Conservation (phyloP, 2,329 filamentous ascomycete genomes). For the Eutypella sp. region DNA sequence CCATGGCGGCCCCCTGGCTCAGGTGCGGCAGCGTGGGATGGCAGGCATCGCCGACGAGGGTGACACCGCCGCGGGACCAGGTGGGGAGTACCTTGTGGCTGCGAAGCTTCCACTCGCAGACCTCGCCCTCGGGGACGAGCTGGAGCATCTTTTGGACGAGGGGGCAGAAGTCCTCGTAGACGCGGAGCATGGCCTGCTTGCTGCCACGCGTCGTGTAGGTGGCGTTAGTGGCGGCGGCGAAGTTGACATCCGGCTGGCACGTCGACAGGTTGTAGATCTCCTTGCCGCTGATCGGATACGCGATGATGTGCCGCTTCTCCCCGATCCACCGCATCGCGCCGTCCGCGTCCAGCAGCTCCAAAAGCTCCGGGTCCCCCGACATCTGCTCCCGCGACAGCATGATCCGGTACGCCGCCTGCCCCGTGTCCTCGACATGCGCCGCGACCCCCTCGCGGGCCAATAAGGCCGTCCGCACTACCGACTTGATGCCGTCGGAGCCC, state of each 20-base stretch:
- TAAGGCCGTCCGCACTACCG: constrained; percentile 44
- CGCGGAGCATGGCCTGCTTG: constrained; percentile 56
- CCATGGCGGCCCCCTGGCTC: constrained; percentile 63
- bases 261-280: constrained; percentile 61
- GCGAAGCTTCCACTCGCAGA: constrained; percentile 61
- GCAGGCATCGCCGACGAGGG: constrained; percentile 59
- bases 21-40: constrained; percentile 65
- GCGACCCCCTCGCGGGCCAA: constrained; percentile 46
- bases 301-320: constrained; percentile 69
- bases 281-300: constrained; percentile 67
- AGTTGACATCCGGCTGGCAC: constrained; percentile 57
- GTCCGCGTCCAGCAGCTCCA: constrained; percentile 62
- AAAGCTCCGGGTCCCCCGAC: constrained; percentile 60
- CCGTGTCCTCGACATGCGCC: constrained; percentile 60
- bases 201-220: constrained; percentile 61
- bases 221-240: constrained; percentile 50
- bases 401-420: constrained; percentile 75
- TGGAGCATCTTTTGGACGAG: constrained; percentile 54
- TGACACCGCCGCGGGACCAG: constrained; percentile 54
- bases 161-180: constrained; percentile 57
- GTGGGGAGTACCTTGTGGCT: constrained; percentile 51
- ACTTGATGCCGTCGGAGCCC: constrained; percentile 54
- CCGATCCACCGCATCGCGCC: constrained; percentile 72
- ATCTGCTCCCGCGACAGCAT: constrained; percentile 67
- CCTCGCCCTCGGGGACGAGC: constrained; percentile 56